phyloP scores from a whole-genome alignment of 306 rosid species.

The Adenanthera pavonina region DNA sequence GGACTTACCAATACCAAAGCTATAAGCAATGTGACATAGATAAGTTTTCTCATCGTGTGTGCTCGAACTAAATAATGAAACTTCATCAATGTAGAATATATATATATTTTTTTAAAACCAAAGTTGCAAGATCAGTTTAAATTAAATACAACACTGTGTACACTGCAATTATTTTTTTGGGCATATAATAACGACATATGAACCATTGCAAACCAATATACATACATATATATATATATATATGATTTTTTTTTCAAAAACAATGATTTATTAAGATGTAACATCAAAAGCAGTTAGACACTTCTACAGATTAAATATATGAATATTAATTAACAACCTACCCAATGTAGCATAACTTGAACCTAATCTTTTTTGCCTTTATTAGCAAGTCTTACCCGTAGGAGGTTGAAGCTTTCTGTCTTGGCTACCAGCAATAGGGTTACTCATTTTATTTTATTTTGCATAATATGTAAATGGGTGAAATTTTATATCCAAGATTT shows the following conservation, averaged over 20 bases:
- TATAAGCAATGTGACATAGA: no score
- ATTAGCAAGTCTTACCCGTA: slow-evolving; percentile 14
- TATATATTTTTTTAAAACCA: no score
- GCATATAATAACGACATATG: no score
- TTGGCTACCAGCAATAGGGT: not conserved
- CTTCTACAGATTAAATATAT: not conserved
- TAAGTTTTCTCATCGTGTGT: no score
- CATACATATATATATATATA: not conserved
- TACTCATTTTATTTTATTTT: not conserved
- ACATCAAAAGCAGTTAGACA: slow-evolving; percentile 8
- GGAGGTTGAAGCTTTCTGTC: slow-evolving; percentile 1
- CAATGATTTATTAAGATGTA: not conserved
- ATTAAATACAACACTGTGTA: no score
- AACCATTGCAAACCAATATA: no score
- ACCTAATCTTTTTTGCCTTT: not conserved
- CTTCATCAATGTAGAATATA: no score
- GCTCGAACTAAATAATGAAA: no score
- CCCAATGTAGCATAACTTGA: not conserved
- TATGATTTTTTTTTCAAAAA: not conserved
- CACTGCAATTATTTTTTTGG: no score
- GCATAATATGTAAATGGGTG: not conserved
- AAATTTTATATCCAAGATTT: not conserved
- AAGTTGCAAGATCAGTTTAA: no score
- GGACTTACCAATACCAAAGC: no score
- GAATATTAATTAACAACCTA: slow-evolving; percentile 3